Conservation (phyloP, 345 rosid genomes). For the Brassica rapa region DNA sequence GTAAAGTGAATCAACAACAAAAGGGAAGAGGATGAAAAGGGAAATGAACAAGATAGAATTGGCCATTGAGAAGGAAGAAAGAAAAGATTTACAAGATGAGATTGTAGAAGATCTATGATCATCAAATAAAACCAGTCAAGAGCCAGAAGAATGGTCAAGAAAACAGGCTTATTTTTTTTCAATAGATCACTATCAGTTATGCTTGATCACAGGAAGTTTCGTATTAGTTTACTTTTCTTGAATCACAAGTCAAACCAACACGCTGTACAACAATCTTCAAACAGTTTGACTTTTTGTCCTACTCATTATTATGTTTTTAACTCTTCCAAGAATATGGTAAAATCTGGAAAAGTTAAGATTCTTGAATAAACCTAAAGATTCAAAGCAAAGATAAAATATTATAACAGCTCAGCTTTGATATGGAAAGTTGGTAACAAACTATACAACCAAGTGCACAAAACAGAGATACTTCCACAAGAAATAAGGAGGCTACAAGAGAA, state of each 20-base stretch:
- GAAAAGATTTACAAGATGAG: not conserved
- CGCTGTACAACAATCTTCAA: not conserved
- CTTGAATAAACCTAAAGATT: not conserved
- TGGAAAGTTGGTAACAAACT: not conserved
- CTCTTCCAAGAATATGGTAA: not conserved
- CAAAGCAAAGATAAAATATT: not conserved
- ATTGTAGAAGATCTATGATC: not conserved
- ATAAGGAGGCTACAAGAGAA: not conserved
- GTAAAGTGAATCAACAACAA: conserved; percentile 25
- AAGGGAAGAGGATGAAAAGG: conserved; percentile 5
- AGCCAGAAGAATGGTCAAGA: conserved; percentile 12
- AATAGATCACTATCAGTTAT: conserved; percentile 13
- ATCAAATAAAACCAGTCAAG: not conserved
- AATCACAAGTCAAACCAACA: conserved; percentile 11
- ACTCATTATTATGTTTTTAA: not conserved
- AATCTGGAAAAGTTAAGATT: not conserved
- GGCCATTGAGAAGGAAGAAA: not conserved
- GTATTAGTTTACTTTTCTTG: not conserved
- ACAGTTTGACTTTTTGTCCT: not conserved
- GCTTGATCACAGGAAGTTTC: not conserved
- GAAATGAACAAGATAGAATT: conserved; percentile 20
- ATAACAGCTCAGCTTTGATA: not conserved
- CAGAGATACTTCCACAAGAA: not conserved
- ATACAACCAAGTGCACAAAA: not conserved
- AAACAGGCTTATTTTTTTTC: not conserved